Conservation (phyloP, 129 eudicot genomes). For the Scalesia atractyloides region DNA sequence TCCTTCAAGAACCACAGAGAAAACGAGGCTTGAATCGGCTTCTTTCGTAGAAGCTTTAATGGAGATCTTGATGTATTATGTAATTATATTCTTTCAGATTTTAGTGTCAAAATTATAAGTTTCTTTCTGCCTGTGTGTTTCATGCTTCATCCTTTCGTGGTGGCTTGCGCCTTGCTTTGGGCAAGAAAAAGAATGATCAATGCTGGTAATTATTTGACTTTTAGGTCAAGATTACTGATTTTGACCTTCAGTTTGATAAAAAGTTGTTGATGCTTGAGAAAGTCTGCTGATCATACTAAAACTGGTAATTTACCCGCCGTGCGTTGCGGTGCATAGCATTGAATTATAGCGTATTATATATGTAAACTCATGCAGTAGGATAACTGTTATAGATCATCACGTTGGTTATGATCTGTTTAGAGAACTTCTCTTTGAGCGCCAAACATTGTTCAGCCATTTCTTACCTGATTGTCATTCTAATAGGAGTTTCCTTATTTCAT, state of each 20-base stretch:
- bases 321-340: too few relatives aligned
- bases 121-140: not conserved
- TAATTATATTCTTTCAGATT: conserved; percentile 18
- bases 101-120: conserved; percentile 5
- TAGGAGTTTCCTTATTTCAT: too few relatives aligned
- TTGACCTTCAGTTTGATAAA: conserved; percentile 2
- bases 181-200: not conserved
- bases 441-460: too few relatives aligned
- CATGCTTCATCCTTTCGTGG: conserved; percentile 15
- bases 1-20: conserved; percentile 23
- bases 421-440: too few relatives aligned
- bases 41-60: conserved; percentile 25
- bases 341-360: too few relatives aligned
- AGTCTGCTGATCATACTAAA: conserved; percentile 5
- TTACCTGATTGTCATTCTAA: too few relatives aligned
- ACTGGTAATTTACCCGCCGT: too few relatives aligned
- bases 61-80: conserved; percentile 20
- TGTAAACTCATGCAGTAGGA: too few relatives aligned
- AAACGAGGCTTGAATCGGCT: conserved; percentile 14
- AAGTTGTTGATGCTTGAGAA: not conserved
- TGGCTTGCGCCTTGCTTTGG: not conserved
- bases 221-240: conserved; percentile 12
- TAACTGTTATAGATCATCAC: too few relatives aligned
- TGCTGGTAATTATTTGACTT: conserved; percentile 5
- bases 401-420: too few relatives aligned